Evolutionary conservation across 768 basidiomycete species (phyloP), one percentile per base, ranked within the genome.

Genomic region (Gautieria morchelliformis): DNA sequence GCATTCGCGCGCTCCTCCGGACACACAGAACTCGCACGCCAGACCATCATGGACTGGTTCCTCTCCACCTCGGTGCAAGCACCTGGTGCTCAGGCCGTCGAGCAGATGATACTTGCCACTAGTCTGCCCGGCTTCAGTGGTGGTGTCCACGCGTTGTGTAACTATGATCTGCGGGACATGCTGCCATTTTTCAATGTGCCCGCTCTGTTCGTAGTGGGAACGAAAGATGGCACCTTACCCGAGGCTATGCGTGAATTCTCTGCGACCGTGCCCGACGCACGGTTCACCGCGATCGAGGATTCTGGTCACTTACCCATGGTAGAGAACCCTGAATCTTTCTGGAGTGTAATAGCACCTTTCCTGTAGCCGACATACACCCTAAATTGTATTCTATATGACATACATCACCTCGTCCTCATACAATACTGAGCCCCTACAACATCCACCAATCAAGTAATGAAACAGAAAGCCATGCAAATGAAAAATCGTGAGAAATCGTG

Each of bases 291-390:
- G 22, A 53, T 70, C 24, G 24, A 60, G 2, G 60, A 62, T 3
- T 62, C 62, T 7, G 69, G 69, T 1, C 69, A 70, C 54, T 54
- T 70, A 50, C 69, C 69, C 10, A 67, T 69, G 64, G 52, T 70
- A 10, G 67, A 66, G n/a, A 55, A 57, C 42, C 57, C 60, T 37
- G 52, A 59, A 32, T 53, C 44, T 49, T 64, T 52, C 41, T n/a
- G 52, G n/a, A 49, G 5, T 37, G 39, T 39, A 20, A 27, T 54
- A 15, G 12, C n/a, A 3, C 20, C 39, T 6, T 54, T 54, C 40
- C 40, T 54, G 27, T 27, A 27, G 27, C 3, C 27, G 27, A 27
- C 27, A 27, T n/a, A 49, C 9, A 30, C 11, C 22, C 22, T 33
- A 49, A 6, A 5, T 17, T 15, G 48, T 49, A 19, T 49, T 49